Conservation (phyloP, 805 yeast species). For the Metahyphopichia silvanorum region DNA sequence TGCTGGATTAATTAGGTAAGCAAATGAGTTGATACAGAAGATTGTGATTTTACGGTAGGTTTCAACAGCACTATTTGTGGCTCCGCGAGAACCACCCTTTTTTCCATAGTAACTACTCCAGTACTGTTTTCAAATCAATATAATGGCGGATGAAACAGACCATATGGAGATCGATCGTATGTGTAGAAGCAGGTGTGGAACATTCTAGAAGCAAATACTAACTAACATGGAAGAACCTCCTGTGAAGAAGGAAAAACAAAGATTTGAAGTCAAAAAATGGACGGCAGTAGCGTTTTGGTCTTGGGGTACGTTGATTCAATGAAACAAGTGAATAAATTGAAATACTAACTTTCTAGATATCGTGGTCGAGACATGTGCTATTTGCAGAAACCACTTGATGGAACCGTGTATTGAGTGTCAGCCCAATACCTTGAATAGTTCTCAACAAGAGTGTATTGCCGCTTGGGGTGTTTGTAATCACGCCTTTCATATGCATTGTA, state of each 20-base stretch:
- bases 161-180: constrained; percentile 31
- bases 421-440: constrained; percentile 63
- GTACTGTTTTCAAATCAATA: background rate
- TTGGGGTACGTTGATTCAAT: constrained; percentile 60
- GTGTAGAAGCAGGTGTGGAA: constrained; percentile 6
- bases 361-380: constrained; percentile 94
- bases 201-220: too few species aligned
- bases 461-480: constrained; percentile 98
- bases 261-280: constrained; percentile 96
- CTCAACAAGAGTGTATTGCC: constrained; percentile 78
- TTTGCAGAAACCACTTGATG: constrained; percentile 97
- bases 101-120: background rate
- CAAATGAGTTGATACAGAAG: too few species aligned
- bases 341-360: constrained; percentile 47
- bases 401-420: constrained; percentile 98
- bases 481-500: constrained; percentile 98
- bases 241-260: constrained; percentile 43
- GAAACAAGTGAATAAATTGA: background rate
- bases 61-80: too few species aligned
- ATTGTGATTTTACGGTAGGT: too few species aligned
- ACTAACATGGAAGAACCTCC: constrained; percentile 13
- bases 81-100: too few species aligned
- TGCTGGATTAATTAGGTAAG: too few species aligned
- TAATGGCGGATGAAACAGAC: constrained; percentile 18
- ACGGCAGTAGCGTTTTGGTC: constrained; percentile 99